These are phyloP conservation scores for Verticillium klebahnii DNA, from an alignment of 2,329 filamentous ascomycete species.

Conservation along the genomic window DNA sequence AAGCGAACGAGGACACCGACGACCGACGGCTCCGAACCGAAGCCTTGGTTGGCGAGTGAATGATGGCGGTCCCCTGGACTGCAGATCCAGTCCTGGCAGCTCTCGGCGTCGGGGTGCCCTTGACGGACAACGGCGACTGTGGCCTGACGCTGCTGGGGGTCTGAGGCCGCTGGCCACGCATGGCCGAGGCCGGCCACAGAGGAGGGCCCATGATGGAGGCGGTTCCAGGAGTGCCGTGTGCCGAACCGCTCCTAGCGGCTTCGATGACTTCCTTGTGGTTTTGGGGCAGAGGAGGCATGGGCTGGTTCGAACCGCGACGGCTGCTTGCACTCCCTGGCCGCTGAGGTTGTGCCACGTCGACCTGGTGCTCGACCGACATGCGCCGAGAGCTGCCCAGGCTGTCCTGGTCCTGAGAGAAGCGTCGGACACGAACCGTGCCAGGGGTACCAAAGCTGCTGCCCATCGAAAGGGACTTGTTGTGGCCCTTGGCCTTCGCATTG, in stretches of 20 bases:
- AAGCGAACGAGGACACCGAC: constrained; percentile 92
- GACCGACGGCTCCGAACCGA: constrained; percentile 58
- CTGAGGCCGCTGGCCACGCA: constrained; percentile 47
- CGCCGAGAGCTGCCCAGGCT: constrained; percentile 36
- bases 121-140: constrained; percentile 40
- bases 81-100: constrained; percentile 36
- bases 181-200: constrained; percentile 72
- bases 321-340: constrained; percentile 74
- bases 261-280: constrained; percentile 85
- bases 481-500: constrained; percentile 40
- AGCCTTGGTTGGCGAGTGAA: constrained; percentile 43
- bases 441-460: constrained; percentile 29
- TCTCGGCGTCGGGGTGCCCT: constrained; percentile 55
- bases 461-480: constrained; percentile 32
- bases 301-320: constrained; percentile 32
- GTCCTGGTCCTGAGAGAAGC: constrained; percentile 45
- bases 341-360: constrained; percentile 16
- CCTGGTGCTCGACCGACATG: constrained; percentile 7
- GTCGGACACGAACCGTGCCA: constrained; percentile 38
- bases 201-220: constrained; percentile 72
- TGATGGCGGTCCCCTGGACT: constrained; percentile 40
- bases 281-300: constrained; percentile 67
- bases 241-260: constrained; percentile 61
- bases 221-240: constrained; percentile 36
- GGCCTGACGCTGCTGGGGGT: constrained; percentile 53